Conservation (phyloP, 306 rosid species). For the Malus orientalis region DNA sequence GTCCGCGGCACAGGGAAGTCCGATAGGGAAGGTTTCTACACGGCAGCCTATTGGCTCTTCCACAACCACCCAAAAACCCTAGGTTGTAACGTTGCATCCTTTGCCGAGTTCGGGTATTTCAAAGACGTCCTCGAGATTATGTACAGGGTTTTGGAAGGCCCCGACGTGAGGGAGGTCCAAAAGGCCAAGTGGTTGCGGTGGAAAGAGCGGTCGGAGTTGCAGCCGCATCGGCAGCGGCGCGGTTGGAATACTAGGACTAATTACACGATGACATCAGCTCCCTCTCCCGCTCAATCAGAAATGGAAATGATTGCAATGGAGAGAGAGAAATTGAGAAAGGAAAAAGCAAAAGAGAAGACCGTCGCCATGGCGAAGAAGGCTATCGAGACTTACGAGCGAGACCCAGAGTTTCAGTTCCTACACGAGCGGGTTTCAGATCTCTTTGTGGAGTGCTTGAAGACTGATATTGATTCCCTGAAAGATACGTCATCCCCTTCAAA, state of each 20-base stretch:
- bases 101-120: conserved; percentile 56
- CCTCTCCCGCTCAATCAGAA: too few relatives aligned
- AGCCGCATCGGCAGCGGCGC: too few relatives aligned
- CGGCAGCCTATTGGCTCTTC: conserved; percentile 46
- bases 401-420: conserved; percentile 29
- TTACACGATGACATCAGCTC: too few relatives aligned
- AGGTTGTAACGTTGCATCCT: conserved; percentile 35
- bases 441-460: conserved; percentile 43
- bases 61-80: conserved; percentile 61
- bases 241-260: too few relatives aligned
- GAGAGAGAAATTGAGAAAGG: conserved; percentile 15
- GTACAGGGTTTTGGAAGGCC: conserved; percentile 43
- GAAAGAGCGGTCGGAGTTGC: conserved; percentile 27
- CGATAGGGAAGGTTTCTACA: conserved; percentile 32
- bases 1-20: conserved; percentile 64
- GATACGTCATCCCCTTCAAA: background rate
- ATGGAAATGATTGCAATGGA: background rate
- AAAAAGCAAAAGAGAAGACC: conserved; percentile 31
- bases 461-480: conserved; percentile 38
- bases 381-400: conserved; percentile 22
- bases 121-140: conserved; percentile 70
- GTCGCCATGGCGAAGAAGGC: conserved; percentile 49
- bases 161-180: background rate
- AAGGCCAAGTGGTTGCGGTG: background rate
- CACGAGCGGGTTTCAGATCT: conserved; percentile 45